Conservation (phyloP, 2,329 filamentous ascomycete species). For the Raffaelea ambrosiae region DNA sequence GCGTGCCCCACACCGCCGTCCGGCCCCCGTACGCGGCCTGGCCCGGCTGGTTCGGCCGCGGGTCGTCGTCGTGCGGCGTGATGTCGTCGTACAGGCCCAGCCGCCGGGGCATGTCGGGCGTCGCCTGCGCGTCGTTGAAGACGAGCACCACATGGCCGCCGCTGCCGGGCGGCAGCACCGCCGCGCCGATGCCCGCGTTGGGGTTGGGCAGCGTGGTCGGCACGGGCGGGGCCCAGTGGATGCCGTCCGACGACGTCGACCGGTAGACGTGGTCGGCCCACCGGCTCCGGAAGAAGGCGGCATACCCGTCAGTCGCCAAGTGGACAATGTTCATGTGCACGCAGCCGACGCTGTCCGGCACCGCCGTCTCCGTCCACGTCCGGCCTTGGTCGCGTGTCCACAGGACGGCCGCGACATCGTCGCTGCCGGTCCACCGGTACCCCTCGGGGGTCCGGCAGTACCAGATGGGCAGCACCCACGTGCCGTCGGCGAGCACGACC, state of each 20-base stretch:
- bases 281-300: constrained; percentile 30
- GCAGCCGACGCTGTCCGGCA: constrained; percentile 26
- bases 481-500: constrained; percentile 22
- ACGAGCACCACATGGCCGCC: constrained; percentile 29
- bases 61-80: constrained; percentile 26
- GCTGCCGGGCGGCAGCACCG: constrained; percentile 24
- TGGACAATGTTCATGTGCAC: constrained; percentile 36
- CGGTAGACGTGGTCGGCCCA: constrained; percentile 35
- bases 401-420: constrained; percentile 31
- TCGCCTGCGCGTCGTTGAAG: constrained; percentile 30
- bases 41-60: constrained; percentile 25
- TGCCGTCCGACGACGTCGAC: constrained; percentile 28
- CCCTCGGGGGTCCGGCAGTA: constrained; percentile 31
- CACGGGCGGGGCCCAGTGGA: constrained; percentile 27
- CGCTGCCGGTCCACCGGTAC: constrained; percentile 33
- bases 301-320: not conserved
- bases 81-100: constrained; percentile 36
- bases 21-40: constrained; percentile 20
- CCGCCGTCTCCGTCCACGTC: constrained; percentile 28
- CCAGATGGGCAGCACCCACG: constrained; percentile 33
- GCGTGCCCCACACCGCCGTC: constrained; percentile 34
- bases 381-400: constrained; percentile 27
- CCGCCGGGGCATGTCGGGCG: constrained; percentile 22
- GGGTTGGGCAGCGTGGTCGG: constrained; percentile 31
- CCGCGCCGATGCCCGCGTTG: constrained; percentile 32